Evolutionary conservation across 2,329 filamentous ascomycete genomes (phyloP), one percentile per base, ranked within the genome.

Genomic region (Leptographium lundbergii): DNA sequence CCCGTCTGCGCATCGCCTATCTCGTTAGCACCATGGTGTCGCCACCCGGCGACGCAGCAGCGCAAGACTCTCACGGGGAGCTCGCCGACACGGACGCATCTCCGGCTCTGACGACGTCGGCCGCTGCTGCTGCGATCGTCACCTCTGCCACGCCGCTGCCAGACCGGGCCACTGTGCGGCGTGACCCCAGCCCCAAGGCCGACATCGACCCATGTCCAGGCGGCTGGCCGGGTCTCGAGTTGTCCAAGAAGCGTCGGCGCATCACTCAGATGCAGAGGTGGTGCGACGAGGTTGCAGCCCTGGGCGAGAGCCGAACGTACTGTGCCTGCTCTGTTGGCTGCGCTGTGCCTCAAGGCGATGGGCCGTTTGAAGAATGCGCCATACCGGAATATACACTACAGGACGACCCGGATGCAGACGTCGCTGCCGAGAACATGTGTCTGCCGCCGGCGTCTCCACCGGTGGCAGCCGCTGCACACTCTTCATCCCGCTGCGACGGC

Each of bases 211-310:
- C 36, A 6, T 57, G 57, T 45, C 55, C 60, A 27, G 52, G 54
- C 7, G 59, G 55, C 27, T 66, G 63, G 63, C 54, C 60, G 1
- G 60, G 53, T n/a, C 13, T 59, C 4, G 45, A 60, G 11, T 10
- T 29, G 9, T 14, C 32, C 9, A 63, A 64, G 54, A 63, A 63
- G 54, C 61, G 60, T 39, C 59, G 58, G 34, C 69, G 66, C 60
- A 60, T 65, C 48, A 59, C 62, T 56, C 73, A 74, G 67, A 78
- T 81, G 63, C 68, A 75, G 60, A 71, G 76, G 61, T 81, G 79
- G 79, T 74, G 75, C 59, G 69, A 69, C 57, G 79, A 81, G 68
- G 76, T 81, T 54, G 70, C 70, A 42, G 66, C 68, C 25, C 68
- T 71, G 54, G 47, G 56, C 34, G 25, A 51, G 6, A 19, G 22